Conservation (phyloP, 257 asterid species). For the Gentiana macrophylla region DNA sequence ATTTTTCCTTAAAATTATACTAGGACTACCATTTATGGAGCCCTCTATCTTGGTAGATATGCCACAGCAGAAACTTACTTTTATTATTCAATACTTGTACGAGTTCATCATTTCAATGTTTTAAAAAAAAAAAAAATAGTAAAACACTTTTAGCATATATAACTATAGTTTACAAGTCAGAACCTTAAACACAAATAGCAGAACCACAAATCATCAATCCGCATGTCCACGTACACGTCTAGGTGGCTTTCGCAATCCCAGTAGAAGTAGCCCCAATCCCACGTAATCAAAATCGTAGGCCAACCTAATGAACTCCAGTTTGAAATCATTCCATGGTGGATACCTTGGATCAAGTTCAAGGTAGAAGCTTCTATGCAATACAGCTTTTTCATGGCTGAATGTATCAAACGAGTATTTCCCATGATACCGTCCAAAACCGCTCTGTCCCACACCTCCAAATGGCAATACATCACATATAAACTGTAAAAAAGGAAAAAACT, state of each 20-base stretch:
- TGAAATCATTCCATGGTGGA: slow-evolving; percentile 89
- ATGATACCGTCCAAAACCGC: slow-evolving; percentile 83
- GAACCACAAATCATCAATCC: neutral
- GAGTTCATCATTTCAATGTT: too few species aligned
- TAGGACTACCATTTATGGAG: too few species aligned
- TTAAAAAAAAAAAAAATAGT: too few species aligned
- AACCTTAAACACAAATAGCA: too few species aligned
- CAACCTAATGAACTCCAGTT: slow-evolving; percentile 65
- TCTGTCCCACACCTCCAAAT: slow-evolving; percentile 84
- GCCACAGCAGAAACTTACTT: too few species aligned
- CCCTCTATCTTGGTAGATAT: too few species aligned
- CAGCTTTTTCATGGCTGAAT: slow-evolving; percentile 87
- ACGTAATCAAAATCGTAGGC: slow-evolving; percentile 45
- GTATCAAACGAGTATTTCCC: slow-evolving; percentile 84
- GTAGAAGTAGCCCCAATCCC: slow-evolving; percentile 40
- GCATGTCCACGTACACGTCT: slow-evolving; percentile 2
- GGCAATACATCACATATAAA: slow-evolving; percentile 65
- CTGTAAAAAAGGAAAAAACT: slow-evolving; percentile 25
- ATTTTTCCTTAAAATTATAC: too few species aligned
- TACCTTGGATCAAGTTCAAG: slow-evolving; percentile 66
- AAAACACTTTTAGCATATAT: too few species aligned
- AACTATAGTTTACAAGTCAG: too few species aligned
- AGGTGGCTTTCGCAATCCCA: slow-evolving; percentile 33
- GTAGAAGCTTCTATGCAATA: slow-evolving; percentile 52
- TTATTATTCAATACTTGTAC: too few species aligned